Conservation (phyloP, 306 rosid genomes). For the Quercus agrifolia region DNA sequence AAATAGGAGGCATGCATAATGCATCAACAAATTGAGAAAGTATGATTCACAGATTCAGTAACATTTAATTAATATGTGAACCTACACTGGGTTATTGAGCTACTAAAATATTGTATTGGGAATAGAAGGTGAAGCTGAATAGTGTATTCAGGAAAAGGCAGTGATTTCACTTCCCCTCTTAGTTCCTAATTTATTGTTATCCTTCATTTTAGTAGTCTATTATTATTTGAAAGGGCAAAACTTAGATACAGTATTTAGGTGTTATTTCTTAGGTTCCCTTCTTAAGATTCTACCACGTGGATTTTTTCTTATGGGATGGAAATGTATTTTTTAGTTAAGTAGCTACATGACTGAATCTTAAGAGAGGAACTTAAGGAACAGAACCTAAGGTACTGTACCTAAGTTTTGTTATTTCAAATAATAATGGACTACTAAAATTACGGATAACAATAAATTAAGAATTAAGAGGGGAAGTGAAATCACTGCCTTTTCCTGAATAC, state of each 20-base stretch:
- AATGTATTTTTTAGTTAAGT: too few relatives aligned
- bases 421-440: slow-evolving; percentile 22
- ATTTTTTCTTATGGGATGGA: too few relatives aligned
- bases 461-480: slow-evolving; percentile 22
- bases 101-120: slow-evolving; percentile 34
- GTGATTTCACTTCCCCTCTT: slow-evolving; percentile 20
- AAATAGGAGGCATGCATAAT: not conserved
- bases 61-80: slow-evolving; percentile 20
- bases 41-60: slow-evolving; percentile 5
- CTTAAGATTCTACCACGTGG: rapidly evolving
- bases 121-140: slow-evolving; percentile 17
- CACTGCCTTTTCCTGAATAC: slow-evolving; percentile 18
- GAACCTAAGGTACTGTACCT: rapidly evolving
- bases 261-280: rapidly evolving
- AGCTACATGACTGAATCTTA: rapidly evolving
- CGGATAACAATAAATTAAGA: slow-evolving; percentile 25
- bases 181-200: slow-evolving; percentile 27
- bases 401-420: not conserved
- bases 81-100: slow-evolving; percentile 32
- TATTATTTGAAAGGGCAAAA: not conserved
- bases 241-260: rapidly evolving
- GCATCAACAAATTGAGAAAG: slow-evolving; percentile 11
- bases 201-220: slow-evolving; percentile 22
- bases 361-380: rapidly evolving
- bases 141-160: slow-evolving; percentile 18